Conservation (phyloP, 2,329 filamentous ascomycete genomes). For the Aureobasidium lini region DNA sequence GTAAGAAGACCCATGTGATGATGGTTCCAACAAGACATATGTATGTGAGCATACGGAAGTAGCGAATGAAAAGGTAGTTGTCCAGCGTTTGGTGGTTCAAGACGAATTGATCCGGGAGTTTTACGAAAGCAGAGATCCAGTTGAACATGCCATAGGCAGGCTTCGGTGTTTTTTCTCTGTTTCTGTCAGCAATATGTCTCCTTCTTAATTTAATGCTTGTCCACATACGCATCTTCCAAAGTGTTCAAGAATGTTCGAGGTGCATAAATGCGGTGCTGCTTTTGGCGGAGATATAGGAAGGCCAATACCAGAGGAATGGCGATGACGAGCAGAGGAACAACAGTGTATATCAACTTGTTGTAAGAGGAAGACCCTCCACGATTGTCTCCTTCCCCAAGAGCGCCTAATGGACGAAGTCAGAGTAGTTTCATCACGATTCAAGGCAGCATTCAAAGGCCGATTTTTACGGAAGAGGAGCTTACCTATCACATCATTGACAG, state of each 20-base stretch:
- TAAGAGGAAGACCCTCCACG: slow-evolving; percentile 4
- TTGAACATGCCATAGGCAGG: slow-evolving; percentile 40
- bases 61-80: slow-evolving; percentile 41
- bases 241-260: slow-evolving; percentile 23
- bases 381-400: slow-evolving; percentile 2
- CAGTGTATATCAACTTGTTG: slow-evolving; percentile 36
- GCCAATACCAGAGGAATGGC: slow-evolving; percentile 36
- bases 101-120: slow-evolving; percentile 36
- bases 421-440: not conserved
- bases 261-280: slow-evolving; percentile 32
- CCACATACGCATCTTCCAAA: slow-evolving; percentile 14
- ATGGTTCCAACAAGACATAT: slow-evolving; percentile 36
- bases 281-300: slow-evolving; percentile 41
- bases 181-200: not conserved
- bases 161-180: slow-evolving; percentile 41
- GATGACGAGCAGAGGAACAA: slow-evolving; percentile 40
- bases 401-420: not conserved
- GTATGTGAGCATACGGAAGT: slow-evolving; percentile 37
- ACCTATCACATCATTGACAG: not conserved
- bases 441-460: not conserved
- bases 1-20: slow-evolving; percentile 41
- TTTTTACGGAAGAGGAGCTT: not conserved
- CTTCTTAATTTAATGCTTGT: too few species aligned
- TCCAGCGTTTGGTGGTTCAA: slow-evolving; percentile 40
- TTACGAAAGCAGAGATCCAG: slow-evolving; percentile 40